Conservation (phyloP, 1,284 basidiomycete genomes). For the Vanrija pseudolonga region DNA sequence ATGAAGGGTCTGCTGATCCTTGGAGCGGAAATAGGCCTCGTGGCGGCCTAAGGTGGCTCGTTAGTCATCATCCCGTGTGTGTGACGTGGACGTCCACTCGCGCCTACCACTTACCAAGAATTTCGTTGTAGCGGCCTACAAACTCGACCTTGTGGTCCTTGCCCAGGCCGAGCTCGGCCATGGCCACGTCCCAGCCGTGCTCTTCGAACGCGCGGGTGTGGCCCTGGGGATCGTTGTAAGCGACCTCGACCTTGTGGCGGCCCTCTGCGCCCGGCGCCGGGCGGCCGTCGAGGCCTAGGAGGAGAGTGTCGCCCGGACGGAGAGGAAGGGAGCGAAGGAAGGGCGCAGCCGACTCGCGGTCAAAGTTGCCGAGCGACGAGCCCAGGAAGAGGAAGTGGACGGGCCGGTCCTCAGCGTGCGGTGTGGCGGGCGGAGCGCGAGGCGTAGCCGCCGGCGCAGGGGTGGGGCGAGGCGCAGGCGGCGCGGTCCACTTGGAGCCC, state of each 20-base stretch:
- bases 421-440: too few relatives aligned
- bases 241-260: conserved; percentile 53
- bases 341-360: conserved; percentile 63
- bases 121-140: conserved; percentile 68
- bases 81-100: not conserved
- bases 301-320: conserved; percentile 56
- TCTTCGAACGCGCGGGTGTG: conserved; percentile 81
- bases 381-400: conserved; percentile 89
- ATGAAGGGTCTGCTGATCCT: conserved; percentile 59
- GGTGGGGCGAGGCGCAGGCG: too few relatives aligned
- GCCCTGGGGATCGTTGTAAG: conserved; percentile 75
- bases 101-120: conserved; percentile 59
- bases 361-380: conserved; percentile 89
- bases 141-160: conserved; percentile 58
- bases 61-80: not conserved
- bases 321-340: conserved; percentile 80
- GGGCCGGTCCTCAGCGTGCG: conserved; percentile 48
- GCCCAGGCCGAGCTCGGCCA: conserved; percentile 41
- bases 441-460: too few relatives aligned
- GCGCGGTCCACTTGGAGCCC: not conserved
- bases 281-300: conserved; percentile 75
- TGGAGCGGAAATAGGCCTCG: conserved; percentile 79
- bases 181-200: conserved; percentile 69
- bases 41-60: conserved; percentile 64
- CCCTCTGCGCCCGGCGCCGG: conserved; percentile 40